Evolutionary conservation across 306 rosid genomes (phyloP).

Genomic region (Canavalia ensiformis): DNA sequence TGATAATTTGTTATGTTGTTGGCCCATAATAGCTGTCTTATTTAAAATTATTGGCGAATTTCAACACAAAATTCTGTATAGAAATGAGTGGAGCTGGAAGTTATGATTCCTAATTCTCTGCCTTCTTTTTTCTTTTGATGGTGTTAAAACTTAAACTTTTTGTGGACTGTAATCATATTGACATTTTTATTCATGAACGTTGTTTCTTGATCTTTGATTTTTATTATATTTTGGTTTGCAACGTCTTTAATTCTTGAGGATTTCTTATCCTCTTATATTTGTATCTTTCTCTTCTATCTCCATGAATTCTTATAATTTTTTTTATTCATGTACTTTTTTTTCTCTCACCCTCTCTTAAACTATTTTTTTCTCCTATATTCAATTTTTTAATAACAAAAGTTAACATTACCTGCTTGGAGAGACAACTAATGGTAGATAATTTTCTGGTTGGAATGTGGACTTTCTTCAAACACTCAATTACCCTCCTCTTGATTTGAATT

Average conservation of each 20-base stretch:
- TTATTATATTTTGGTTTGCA: not conserved
- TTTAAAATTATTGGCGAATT: constrained; percentile 18
- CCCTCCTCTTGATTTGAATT: constrained; percentile 41
- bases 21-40: constrained; percentile 6
- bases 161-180: constrained; percentile 10
- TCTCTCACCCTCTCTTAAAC: not conserved
- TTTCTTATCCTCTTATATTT: not conserved
- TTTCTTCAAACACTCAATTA: constrained; percentile 28
- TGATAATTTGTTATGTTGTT: constrained; percentile 31
- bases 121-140: constrained; percentile 23
- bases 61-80: constrained; percentile 24
- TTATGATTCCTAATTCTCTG: constrained; percentile 12
- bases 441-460: constrained; percentile 24
- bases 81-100: constrained; percentile 3
- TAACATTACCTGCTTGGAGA: constrained; percentile 20
- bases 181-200: not conserved
- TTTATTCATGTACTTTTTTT: not conserved
- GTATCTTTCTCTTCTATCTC: constrained; percentile 4
- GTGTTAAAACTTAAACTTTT: constrained; percentile 32
- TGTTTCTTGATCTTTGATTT: not conserved
- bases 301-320: not conserved
- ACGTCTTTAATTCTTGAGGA: not conserved
- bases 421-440: constrained; percentile 35
- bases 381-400: not conserved
- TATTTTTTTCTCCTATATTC: constrained; percentile 2